Evolutionary conservation across 2,329 filamentous ascomycete genomes (phyloP), one percentile per base, ranked within the genome.

Genomic region (Penicillium corylophilum): DNA sequence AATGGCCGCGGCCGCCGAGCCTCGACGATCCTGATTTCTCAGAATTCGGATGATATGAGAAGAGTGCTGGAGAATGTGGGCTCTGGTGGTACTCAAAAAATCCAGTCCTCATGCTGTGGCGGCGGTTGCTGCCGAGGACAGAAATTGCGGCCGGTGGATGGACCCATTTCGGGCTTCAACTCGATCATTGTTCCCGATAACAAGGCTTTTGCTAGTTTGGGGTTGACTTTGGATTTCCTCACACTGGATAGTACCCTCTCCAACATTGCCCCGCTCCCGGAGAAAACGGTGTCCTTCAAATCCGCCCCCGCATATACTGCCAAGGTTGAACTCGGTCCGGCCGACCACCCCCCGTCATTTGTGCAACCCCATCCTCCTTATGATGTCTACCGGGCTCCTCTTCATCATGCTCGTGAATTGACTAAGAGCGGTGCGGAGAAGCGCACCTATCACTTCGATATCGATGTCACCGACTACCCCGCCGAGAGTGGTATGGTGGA

Each of bases 351-450:
- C 16, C 94, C 94, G 6, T 81, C 80, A 53, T 99, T 92, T 65
- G 92, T 99, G 48, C 90, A 96, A 69, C 94, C 94, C 23, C 94
- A 99, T 70, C 90, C 90, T 50, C 94, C 94, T 0, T 94, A 95
- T 73, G 81, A 93, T 60, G 91, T 97, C 54, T 95, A 89, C 73
- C 88, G 91, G 1, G 92, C 93, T n/a, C 90, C 86, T 57, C 83
- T 99, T 42, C 87, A 90, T 72, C 86, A 86, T 63, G 84, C 90
- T 2, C 87, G 94, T 50, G 91, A 96, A 73, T 77, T 99, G 68
- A 99, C 94, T 12, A 88, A 84, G 68, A 79, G 83, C 22, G 93
- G 93, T 20, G 94, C 94, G 5, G 90, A 96, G 78, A 99, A 99
- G 82, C 83, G 93, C 54, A 99, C 94, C 0, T 96, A 93, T 71